These are phyloP conservation scores for Hyaloscypha finlandica DNA, from an alignment of 495 filamentous ascomycete species.

Conservation along the genomic window DNA sequence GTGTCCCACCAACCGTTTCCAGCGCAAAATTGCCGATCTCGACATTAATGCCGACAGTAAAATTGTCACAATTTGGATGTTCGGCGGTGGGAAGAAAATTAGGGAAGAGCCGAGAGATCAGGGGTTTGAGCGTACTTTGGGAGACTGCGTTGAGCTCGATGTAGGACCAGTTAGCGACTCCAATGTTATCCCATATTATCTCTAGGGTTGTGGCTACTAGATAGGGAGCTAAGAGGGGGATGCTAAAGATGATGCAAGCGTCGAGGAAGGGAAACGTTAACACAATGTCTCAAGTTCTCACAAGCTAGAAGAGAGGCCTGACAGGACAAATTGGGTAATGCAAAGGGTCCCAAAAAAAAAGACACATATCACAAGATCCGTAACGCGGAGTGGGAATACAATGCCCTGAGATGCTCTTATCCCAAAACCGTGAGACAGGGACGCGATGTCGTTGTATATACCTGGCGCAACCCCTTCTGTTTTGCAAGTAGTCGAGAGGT, in stretches of 20 bases:
- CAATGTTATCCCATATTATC: constrained; percentile 58
- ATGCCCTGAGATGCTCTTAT: constrained; percentile 34
- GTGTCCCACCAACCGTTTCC: background rate
- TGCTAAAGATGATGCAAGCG: constrained; percentile 57
- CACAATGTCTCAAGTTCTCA: no score
- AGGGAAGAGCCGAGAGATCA: constrained; percentile 42
- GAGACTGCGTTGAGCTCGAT: constrained; percentile 59
- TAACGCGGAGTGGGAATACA: constrained; percentile 43
- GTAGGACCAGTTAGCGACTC: constrained; percentile 59
- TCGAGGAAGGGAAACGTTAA: constrained; percentile 20
- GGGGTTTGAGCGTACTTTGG: constrained; percentile 55
- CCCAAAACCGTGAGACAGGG: constrained; percentile 42
- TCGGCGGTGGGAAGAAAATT: background rate
- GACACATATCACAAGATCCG: no score
- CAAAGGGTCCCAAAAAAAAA: constrained; percentile 45
- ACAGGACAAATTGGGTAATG: background rate
- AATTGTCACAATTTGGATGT: background rate
- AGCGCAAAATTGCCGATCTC: background rate
- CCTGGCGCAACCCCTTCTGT: no score
- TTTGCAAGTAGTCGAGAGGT: no score
- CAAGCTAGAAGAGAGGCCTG: no score
- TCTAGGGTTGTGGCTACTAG: constrained; percentile 46
- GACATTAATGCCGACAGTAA: background rate
- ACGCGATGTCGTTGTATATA: constrained; percentile 13
- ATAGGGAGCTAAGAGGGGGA: constrained; percentile 53